phyloP scores from a whole-genome alignment of 2,329 filamentous ascomycete genomes.

The Pleurostoma richardsiae region DNA sequence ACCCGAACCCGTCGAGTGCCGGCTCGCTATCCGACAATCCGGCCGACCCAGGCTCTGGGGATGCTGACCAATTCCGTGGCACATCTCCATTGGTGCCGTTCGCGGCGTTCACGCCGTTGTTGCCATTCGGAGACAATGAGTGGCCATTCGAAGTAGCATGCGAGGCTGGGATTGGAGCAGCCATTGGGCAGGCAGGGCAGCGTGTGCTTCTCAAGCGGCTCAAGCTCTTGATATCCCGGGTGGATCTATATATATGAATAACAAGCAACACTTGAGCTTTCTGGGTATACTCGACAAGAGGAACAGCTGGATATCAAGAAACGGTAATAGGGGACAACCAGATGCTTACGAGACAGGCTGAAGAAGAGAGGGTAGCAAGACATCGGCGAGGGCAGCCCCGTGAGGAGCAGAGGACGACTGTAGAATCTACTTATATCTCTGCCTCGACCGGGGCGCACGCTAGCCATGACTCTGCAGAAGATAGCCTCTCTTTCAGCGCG shows the following conservation, averaged over 20 bases:
- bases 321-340: no score
- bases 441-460: background rate
- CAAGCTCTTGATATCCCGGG: no score
- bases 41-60: background rate
- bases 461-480: background rate
- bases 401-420: background rate
- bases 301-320: no score
- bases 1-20: background rate
- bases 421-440: background rate
- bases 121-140: background rate
- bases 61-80: background rate
- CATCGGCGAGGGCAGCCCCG: background rate
- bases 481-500: background rate
- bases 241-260: no score
- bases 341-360: no score
- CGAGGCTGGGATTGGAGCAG: no score
- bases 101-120: background rate
- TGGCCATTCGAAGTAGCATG: no score
- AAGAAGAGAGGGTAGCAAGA: no score
- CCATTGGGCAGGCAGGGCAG: no score
- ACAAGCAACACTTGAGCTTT: no score
- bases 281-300: no score
- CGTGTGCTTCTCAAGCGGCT: no score
- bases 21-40: background rate
- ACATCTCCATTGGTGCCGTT: background rate